Percentiles rank a stretch among this genome's conserved stretches.
These are phyloP conservation scores for Nemophila menziesii DNA, from an alignment of 257 asterid species.

Conservation along the genomic window DNA sequence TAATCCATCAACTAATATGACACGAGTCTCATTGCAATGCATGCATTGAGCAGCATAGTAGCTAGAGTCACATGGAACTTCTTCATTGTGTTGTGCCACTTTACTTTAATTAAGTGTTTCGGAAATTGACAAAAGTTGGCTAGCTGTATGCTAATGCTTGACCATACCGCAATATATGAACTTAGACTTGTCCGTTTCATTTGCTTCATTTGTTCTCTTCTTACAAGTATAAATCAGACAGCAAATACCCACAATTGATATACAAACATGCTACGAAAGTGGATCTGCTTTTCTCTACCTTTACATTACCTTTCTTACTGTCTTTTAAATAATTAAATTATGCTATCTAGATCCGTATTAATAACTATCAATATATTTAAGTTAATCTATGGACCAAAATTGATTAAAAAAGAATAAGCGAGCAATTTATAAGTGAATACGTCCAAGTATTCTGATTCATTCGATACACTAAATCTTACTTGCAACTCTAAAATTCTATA, in stretches of 20 bases:
- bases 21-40: neutral
- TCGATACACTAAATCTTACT: too few species aligned
- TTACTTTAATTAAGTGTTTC: too few species aligned
- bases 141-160: neutral
- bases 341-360: too few species aligned
- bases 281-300: neutral
- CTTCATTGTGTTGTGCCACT: neutral
- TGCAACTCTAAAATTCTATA: too few species aligned
- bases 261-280: neutral
- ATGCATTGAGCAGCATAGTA: neutral
- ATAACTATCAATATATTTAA: too few species aligned
- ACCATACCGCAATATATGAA: neutral
- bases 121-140: neutral
- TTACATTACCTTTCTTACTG: neutral
- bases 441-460: too few species aligned
- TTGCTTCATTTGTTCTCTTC: too few species aligned
- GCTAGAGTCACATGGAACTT: neutral
- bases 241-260: too few species aligned
- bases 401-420: too few species aligned
- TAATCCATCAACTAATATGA: neutral
- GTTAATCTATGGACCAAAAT: too few species aligned
- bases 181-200: neutral
- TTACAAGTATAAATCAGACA: too few species aligned
- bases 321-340: neutral
- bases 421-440: too few species aligned